A percentile compares a stretch with the other conserved stretches of the same genome.
Evolutionary conservation across 1,139 yeast species (phyloP).

Genomic region (Protomyces inundatus): DNA sequence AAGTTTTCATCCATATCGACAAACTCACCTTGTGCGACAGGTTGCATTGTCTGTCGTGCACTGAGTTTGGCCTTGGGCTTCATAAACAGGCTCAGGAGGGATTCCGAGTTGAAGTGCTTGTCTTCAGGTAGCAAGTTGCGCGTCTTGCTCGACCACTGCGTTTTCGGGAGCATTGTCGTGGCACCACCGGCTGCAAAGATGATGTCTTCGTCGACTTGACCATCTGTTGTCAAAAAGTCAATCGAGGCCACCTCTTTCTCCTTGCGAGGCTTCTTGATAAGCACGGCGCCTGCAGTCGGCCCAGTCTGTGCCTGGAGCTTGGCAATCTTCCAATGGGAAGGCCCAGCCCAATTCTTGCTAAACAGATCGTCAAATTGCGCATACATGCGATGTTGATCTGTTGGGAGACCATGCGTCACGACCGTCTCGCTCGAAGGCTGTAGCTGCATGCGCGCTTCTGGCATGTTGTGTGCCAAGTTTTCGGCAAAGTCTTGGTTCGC

Average conservation of each 20-base stretch:
- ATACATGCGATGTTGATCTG: slow-evolving; percentile 61
- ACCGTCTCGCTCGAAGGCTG: neutral
- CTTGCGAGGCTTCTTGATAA: slow-evolving; percentile 28
- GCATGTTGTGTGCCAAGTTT: neutral
- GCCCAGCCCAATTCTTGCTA: slow-evolving; percentile 78
- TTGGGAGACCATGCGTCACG: neutral
- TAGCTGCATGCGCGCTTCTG: neutral
- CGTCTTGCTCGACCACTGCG: slow-evolving; percentile 43
- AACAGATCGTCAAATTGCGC: slow-evolving; percentile 71
- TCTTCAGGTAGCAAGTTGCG: slow-evolving; percentile 66
- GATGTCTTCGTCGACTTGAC: slow-evolving; percentile 44
- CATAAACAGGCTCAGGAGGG: slow-evolving; percentile 61
- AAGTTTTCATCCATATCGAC: slow-evolving; percentile 52
- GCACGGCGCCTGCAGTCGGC: neutral
- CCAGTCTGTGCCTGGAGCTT: slow-evolving; percentile 42
- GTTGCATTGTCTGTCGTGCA: slow-evolving; percentile 7
- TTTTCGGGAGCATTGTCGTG: slow-evolving; percentile 44
- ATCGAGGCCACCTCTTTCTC: slow-evolving; percentile 44
- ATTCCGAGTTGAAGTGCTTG: slow-evolving; percentile 62
- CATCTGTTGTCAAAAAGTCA: slow-evolving; percentile 50
- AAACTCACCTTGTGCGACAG: slow-evolving; percentile 20
- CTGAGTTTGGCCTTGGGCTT: slow-evolving; percentile 49
- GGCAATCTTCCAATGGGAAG: slow-evolving; percentile 86
- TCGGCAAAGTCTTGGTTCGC: neutral
- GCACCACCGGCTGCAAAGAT: slow-evolving; percentile 51